Conservation (phyloP, 257 asterid genomes). For the Nicotiana knightiana region DNA sequence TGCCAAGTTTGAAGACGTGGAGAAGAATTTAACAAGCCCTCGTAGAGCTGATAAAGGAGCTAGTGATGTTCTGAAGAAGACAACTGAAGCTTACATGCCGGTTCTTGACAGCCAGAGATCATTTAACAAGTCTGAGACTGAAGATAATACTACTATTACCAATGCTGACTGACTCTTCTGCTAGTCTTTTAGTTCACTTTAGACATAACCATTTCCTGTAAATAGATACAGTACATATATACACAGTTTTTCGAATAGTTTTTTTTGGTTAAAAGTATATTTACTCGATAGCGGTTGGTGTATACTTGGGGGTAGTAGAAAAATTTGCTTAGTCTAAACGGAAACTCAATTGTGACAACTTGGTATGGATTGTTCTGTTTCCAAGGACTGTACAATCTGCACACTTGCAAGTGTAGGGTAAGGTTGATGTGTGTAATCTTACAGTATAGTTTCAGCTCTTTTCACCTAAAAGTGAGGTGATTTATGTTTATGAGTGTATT, state of each 20-base stretch:
- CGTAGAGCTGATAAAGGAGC: conserved; percentile 32
- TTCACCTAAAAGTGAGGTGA: not conserved
- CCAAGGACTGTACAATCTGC: conserved; percentile 2
- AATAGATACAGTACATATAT: not conserved
- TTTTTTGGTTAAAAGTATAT: not conserved
- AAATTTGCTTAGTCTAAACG: not conserved
- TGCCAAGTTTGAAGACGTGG: conserved; percentile 61
- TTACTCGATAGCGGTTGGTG: not conserved
- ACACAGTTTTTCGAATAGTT: not conserved
- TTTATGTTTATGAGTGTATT: not conserved
- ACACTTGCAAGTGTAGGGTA: not conserved
- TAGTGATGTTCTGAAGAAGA: conserved; percentile 36
- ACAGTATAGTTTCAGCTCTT: no score
- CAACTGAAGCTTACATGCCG: conserved; percentile 42
- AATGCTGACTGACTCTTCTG: not conserved
- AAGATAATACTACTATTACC: conserved; percentile 18
- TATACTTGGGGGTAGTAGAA: not conserved
- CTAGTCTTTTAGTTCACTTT: not conserved
- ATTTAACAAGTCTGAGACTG: conserved; percentile 26
- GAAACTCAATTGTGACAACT: not conserved
- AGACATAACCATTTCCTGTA: not conserved
- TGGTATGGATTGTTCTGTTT: not conserved
- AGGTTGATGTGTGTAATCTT: not conserved
- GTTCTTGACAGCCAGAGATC: conserved; percentile 41
- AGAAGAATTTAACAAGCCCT: conserved; percentile 62